A percentile compares a stretch with the other conserved stretches of the same genome.
These are phyloP conservation scores for Calophaca sinica DNA, from an alignment of 306 rosid genomes.

Conservation along the genomic window DNA sequence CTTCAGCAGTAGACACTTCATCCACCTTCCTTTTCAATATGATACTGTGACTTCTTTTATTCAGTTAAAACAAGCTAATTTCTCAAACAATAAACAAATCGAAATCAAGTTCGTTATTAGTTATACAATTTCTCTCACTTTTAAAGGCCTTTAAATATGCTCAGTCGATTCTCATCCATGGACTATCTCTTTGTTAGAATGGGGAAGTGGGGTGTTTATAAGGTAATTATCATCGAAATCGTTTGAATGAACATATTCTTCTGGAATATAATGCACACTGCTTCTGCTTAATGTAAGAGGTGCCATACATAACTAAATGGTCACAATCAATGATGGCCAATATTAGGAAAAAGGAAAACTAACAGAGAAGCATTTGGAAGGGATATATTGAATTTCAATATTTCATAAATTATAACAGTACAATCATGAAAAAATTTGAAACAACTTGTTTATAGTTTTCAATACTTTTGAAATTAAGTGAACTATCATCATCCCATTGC, in stretches of 20 bases:
- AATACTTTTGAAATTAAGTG: not conserved
- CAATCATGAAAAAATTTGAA: not conserved
- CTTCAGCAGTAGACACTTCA: too few relatives aligned
- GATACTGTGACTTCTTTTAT: too few relatives aligned
- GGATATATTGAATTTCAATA: not conserved
- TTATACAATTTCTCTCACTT: not conserved
- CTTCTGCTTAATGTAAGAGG: not conserved
- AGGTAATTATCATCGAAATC: not conserved
- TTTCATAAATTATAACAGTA: not conserved
- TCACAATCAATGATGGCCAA: not conserved
- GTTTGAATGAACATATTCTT: not conserved
- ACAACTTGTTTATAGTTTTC: not conserved
- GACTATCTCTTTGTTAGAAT: not conserved
- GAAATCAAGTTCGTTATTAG: not conserved
- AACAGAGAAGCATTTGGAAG: too few relatives aligned
- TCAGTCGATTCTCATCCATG: not conserved
- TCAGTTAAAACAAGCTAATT: too few relatives aligned
- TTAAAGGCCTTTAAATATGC: not conserved
- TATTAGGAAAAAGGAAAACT: not conserved
- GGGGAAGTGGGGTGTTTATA: conserved; percentile 4
- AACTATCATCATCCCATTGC: conserved; percentile 3
- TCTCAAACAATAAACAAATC: too few relatives aligned
- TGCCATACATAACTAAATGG: not conserved
- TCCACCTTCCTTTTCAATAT: too few relatives aligned
- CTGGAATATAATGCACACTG: not conserved